A percentile compares a stretch with the other conserved stretches of the same genome.
Conservation (phyloP, 306 rosid species). For the Prunus mume region DNA sequence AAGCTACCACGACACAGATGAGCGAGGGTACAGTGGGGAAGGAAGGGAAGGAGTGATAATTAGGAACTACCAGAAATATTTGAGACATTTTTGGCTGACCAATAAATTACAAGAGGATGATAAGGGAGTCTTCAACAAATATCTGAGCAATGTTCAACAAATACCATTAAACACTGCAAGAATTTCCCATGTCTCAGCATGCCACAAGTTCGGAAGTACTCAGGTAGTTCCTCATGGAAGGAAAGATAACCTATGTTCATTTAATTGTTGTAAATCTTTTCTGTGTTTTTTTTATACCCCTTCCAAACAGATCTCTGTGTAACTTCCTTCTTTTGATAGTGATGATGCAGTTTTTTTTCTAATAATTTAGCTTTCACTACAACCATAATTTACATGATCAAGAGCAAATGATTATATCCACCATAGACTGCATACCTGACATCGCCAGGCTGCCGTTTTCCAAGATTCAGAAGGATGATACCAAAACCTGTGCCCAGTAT, state of each 20-base stretch:
- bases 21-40: neutral
- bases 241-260: neutral
- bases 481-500: conserved; percentile 79
- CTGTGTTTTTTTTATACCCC: neutral
- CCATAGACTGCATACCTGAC: conserved; percentile 54
- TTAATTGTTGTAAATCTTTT: neutral
- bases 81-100: neutral
- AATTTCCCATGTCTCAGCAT: neutral
- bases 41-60: neutral
- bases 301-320: neutral
- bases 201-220: neutral
- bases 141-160: neutral
- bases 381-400: neutral
- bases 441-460: conserved; percentile 83
- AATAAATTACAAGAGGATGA: neutral
- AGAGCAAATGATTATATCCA: neutral
- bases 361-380: neutral
- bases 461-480: conserved; percentile 81
- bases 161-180: neutral
- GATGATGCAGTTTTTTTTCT: neutral
- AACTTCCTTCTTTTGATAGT: neutral
- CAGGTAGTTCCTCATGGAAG: neutral
- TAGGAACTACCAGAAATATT: neutral
- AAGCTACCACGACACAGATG: neutral
- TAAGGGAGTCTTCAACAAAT: neutral